These are phyloP conservation scores for Ascodesmis nigricans DNA, from an alignment of 495 filamentous ascomycete species.

Conservation along the genomic window DNA sequence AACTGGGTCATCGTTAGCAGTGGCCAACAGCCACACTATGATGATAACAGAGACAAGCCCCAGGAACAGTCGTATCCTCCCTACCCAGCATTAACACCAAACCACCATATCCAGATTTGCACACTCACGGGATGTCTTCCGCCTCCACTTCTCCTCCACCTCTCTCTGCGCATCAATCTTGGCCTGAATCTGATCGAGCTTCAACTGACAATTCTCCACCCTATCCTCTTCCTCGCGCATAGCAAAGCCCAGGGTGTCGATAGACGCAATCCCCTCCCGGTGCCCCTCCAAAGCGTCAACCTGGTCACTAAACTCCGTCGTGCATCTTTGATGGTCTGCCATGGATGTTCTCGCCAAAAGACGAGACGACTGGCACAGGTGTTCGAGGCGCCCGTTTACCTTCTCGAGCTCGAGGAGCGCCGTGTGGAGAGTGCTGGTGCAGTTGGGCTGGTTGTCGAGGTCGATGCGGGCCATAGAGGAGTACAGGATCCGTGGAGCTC, in stretches of 20 bases:
- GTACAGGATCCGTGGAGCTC: no score
- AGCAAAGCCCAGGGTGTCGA: conserved; percentile 41
- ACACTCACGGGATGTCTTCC: conserved; percentile 17
- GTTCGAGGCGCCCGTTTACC: conserved; percentile 44
- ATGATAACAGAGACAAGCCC: conserved; percentile 19
- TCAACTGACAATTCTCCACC: conserved; percentile 27
- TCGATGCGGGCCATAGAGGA: no score
- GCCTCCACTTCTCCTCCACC: conserved; percentile 17
- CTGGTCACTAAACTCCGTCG: conserved; percentile 40
- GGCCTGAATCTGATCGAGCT: conserved; percentile 13
- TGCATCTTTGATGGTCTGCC: conserved; percentile 35
- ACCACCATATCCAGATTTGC: background rate
- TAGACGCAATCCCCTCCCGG: conserved; percentile 43
- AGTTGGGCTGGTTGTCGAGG: no score
- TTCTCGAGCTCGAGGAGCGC: conserved; percentile 46
- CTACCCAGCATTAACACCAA: conserved; percentile 7
- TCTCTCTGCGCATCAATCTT: conserved; percentile 19
- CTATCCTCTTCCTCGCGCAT: conserved; percentile 39
- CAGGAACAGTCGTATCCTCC: conserved; percentile 17
- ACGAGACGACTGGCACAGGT: conserved; percentile 40
- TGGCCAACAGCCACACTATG: conserved; percentile 20
- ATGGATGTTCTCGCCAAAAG: conserved; percentile 40
- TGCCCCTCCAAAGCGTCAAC: conserved; percentile 45
- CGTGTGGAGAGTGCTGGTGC: background rate
- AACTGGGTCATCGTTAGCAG: conserved; percentile 12